Percentiles rank a stretch among this genome's conserved stretches.
Evolutionary conservation across 495 filamentous ascomycete species (phyloP).

Genomic region (Hypoxylon fragiforme): DNA sequence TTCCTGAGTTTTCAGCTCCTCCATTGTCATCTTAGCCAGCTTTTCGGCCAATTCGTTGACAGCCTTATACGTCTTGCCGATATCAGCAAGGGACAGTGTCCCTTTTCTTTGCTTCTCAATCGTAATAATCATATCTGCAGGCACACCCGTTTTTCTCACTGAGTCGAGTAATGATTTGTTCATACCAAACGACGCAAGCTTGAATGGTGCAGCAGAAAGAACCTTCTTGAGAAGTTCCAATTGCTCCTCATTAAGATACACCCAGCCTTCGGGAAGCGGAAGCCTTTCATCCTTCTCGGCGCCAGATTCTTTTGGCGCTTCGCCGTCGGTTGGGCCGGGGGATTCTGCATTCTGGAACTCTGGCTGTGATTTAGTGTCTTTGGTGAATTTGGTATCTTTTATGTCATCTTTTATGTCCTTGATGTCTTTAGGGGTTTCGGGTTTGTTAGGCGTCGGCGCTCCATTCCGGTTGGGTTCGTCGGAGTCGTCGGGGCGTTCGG

Average conservation of each 20-base stretch:
- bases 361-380: slow-evolving; percentile 18
- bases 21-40: too few species aligned
- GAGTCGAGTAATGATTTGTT: too few species aligned
- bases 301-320: slow-evolving; percentile 2
- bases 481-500: slow-evolving; percentile 7
- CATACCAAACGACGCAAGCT: too few species aligned
- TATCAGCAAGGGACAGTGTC: slow-evolving; percentile 65
- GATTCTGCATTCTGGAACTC: slow-evolving; percentile 29
- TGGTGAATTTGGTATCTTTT: too few species aligned
- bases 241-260: slow-evolving; percentile 40
- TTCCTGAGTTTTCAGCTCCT: background rate
- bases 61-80: slow-evolving; percentile 39
- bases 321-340: slow-evolving; percentile 28
- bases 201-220: too few species aligned
- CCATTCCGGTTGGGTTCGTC: slow-evolving; percentile 3
- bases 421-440: too few species aligned
- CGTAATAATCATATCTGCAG: too few species aligned
- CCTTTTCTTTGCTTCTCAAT: too few species aligned
- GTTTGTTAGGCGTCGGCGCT: background rate
- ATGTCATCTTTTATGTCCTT: too few species aligned
- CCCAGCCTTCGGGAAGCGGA: slow-evolving; percentile 42
- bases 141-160: too few species aligned
- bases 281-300: background rate
- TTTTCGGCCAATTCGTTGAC: slow-evolving; percentile 22
- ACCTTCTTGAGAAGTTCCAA: slow-evolving; percentile 21